Conservation (phyloP, 352 stramenopile species). For the Pythium aphanidermatum region DNA sequence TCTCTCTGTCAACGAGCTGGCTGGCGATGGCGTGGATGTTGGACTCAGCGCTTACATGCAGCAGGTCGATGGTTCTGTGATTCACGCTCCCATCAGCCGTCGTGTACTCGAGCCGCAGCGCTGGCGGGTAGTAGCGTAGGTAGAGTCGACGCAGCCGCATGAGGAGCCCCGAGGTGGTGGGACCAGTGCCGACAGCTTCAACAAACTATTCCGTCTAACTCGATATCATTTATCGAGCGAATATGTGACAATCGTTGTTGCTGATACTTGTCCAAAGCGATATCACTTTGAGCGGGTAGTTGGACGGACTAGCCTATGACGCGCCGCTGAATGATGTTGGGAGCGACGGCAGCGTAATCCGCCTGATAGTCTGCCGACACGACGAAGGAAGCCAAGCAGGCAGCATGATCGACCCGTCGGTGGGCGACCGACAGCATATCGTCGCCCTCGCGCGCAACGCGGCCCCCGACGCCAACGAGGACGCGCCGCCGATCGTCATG, state of each 20-base stretch:
- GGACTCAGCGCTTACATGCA: constrained; percentile 59
- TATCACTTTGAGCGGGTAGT: no score
- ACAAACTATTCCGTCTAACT: no score
- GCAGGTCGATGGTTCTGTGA: constrained; percentile 55
- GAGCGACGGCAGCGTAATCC: no score
- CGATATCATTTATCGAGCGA: no score
- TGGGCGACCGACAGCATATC: constrained; percentile 6
- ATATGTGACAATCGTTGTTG: no score
- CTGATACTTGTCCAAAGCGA: no score
- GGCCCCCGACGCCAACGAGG: constrained; percentile 3
- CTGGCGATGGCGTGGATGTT: constrained; percentile 48
- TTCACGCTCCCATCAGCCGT: constrained; percentile 35
- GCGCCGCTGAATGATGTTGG: no score
- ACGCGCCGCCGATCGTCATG: constrained; percentile 11
- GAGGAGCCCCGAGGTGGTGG: background rate
- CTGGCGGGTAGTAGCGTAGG: constrained; percentile 68
- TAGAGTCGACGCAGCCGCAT: constrained; percentile 70
- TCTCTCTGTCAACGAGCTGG: constrained; percentile 52
- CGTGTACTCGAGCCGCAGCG: constrained; percentile 55
- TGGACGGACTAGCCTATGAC: no score
- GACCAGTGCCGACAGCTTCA: background rate
- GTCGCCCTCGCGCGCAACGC: constrained; percentile 5
- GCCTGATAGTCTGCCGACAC: background rate
- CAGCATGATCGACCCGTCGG: constrained; percentile 1
- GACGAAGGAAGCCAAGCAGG: background rate